Evolutionary conservation across 306 rosid species (phyloP), one percentile per base, ranked within the genome.

Genomic region (Leucaena leucocephala): DNA sequence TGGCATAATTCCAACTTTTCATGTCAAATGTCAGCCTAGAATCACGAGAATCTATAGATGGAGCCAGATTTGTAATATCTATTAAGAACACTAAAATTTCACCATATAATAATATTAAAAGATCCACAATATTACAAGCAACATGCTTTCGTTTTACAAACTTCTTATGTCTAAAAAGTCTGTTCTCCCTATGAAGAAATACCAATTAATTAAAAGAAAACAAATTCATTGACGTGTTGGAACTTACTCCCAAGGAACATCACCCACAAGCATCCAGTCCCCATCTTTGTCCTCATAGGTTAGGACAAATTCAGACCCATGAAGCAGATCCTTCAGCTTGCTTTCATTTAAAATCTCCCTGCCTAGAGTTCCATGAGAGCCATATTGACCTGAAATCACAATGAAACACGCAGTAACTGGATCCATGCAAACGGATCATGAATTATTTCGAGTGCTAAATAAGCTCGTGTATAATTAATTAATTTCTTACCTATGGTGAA

Each of bases 221-320:
- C 19, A 44, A 84, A 72, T 16, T 21, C 16, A 74, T 55, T 68
- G 62, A 21, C 48, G 66, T 46, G 75, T 68, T 42, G 21, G 78
- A 75, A 88, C 97, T 86, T 88, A 93, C 97, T 88, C 87, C 96
- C 97, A 93, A 2, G 97, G 96, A 74, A 91, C 94, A 85, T 93
- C 96, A 64, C 96, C 97, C 61, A 93, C 92, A 4, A 93, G 97
- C 97, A 93, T 93, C 97, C 97, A 90, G 45, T 93, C 97, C 0
- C 92, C 88, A 62, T 89, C 97, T 76, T 86, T 90, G 81, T 93
- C 97, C 80, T 90, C 97, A 5, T 89, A 93, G n/a, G 96, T 86
- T 66, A 93, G 92, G 78, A 93, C 96, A 80, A 89, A 91, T 84
- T 93, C 98, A 43, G 98, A 93, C 46, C 96, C 98, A 81, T 89